phyloP scores from a whole-genome alignment of 2,329 filamentous ascomycete species.

The Corinectria fuckeliana region DNA sequence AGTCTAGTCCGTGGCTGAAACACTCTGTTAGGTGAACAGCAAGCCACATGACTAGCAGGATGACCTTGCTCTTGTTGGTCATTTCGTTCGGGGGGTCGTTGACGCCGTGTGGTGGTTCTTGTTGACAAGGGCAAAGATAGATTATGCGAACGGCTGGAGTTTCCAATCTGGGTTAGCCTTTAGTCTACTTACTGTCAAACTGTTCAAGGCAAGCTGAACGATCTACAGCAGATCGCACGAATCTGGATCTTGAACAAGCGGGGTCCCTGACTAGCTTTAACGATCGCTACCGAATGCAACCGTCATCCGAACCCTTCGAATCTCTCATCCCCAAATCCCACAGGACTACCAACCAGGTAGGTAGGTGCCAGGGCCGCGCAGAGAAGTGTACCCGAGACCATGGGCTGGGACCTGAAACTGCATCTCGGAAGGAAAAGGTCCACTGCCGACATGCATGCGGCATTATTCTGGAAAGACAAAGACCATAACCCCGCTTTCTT shows the following conservation, averaged over 20 bases:
- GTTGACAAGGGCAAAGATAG: background rate
- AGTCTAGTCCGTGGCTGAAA: background rate
- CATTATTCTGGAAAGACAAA: background rate
- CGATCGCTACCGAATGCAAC: background rate
- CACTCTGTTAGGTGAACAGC: background rate
- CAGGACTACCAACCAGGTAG: background rate
- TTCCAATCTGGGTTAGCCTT: background rate
- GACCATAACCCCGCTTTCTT: background rate
- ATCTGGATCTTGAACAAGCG: background rate
- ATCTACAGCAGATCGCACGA: conserved; percentile 4
- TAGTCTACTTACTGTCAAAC: background rate
- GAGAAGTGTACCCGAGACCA: background rate
- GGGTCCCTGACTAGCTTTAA: background rate
- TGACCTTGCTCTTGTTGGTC: background rate
- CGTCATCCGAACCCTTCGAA: background rate
- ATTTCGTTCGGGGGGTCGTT: background rate
- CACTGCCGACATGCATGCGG: background rate
- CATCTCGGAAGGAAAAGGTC: background rate
- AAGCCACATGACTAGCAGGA: background rate
- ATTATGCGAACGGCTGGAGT: background rate
- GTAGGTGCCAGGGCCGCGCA: background rate
- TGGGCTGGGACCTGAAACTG: background rate
- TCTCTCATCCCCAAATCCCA: background rate
- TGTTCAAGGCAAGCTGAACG: background rate
- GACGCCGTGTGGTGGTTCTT: background rate